A percentile compares a stretch with the other conserved stretches of the same genome.
Conservation (phyloP, 352 stramenopile genomes). For the Pythium phragmitis region DNA sequence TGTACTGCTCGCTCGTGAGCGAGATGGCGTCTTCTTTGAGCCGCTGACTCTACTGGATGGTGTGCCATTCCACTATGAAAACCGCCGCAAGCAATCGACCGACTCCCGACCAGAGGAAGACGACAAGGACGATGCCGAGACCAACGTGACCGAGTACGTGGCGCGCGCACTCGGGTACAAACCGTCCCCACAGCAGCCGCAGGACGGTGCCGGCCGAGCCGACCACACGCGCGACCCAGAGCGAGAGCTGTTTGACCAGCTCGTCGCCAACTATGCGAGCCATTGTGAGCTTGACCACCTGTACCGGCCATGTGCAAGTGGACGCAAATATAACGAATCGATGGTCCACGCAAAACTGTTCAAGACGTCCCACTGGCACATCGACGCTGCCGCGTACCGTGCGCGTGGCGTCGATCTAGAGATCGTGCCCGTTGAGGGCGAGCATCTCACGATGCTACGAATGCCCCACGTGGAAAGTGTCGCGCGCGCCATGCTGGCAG, state of each 20-base stretch:
- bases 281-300: slow-evolving; percentile 39
- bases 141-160: slow-evolving; percentile 21
- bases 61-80: slow-evolving; percentile 27
- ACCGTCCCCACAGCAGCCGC: slow-evolving; percentile 10
- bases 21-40: slow-evolving; percentile 30
- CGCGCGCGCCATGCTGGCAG: slow-evolving; percentile 14
- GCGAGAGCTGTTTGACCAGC: slow-evolving; percentile 31
- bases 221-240: slow-evolving; percentile 16
- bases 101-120: slow-evolving; percentile 1
- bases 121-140: slow-evolving; percentile 11
- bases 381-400: slow-evolving; percentile 22
- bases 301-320: slow-evolving; percentile 35
- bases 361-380: slow-evolving; percentile 41
- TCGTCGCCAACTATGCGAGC: slow-evolving; percentile 36
- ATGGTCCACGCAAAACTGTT: slow-evolving; percentile 29
- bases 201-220: slow-evolving; percentile 19
- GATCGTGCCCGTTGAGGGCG: slow-evolving; percentile 24
- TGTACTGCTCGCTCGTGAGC: slow-evolving; percentile 24
- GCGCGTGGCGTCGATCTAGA: slow-evolving; percentile 9
- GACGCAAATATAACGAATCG: slow-evolving; percentile 10
- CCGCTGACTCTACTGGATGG: slow-evolving; percentile 48
- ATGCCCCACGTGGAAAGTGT: slow-evolving; percentile 30
- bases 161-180: slow-evolving; percentile 17
- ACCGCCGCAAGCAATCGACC: neutral
- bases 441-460: slow-evolving; percentile 38